Base-by-base conservation (phyloP, 1,284 basidiomycete species). In the Sporisorium scitamineum region DNA sequence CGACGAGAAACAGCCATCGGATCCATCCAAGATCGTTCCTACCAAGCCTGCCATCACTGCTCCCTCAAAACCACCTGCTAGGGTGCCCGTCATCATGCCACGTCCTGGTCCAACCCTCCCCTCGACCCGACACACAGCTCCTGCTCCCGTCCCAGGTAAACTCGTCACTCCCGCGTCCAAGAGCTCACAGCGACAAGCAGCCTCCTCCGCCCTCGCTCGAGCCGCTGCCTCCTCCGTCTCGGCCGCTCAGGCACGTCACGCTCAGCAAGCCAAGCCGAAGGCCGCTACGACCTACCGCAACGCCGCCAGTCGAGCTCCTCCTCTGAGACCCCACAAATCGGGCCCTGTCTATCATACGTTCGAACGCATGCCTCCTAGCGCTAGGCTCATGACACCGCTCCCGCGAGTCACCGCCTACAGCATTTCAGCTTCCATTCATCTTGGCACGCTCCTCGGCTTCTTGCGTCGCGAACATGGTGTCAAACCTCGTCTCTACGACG, bases 401-500 rank as follows among this genome's bases (percentile, higher is more conserved):
- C 83, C 83, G 13, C 81, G 83, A 29, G 58, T 85, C 9, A 83
- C 81, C 2, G 93, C 85, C 87, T 97, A 95, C 85, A 94, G 92
- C 71, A 89, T 95, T 7, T 93, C 93, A 3, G 92, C 91, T 8
- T 91, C 91, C 11, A 75, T 84, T 44, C 80, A 84, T 41, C 63
- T 85, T 22, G 80, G 78, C 31, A 81, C 84, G 4, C 69, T 84
- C 32, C 79, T 84, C 13, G 83, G 80, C 7, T 97, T 95, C 81
- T 85, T 97, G 83, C 95, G 95, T 85, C 88, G 95, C 58, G 95
- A 97, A 84, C 95, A 97, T 84, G 95, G 95, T 58, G 94, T 96
- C 11, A 88, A 89, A 1, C 94, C 95, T 0, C 88, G 95, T 61
- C 90, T 94, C 1, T 97, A 94, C 81, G 95, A 97, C 84, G 95